Percentiles rank a stretch among this genome's conserved stretches.
phyloP scores from a whole-genome alignment of 306 rosid species.

The Calophaca sinica region DNA sequence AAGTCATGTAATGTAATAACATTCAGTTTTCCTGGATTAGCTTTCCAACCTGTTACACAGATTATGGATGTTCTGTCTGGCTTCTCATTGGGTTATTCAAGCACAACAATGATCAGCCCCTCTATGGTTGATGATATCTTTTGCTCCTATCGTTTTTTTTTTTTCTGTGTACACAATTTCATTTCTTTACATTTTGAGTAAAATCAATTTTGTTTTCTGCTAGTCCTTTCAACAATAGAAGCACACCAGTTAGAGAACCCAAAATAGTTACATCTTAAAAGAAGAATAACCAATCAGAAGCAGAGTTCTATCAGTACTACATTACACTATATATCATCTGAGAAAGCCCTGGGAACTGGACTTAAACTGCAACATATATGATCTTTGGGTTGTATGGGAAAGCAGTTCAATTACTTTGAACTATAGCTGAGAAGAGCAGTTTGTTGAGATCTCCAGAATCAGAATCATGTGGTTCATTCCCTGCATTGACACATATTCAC shows the following conservation, averaged over 20 bases:
- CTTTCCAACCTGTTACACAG: background rate
- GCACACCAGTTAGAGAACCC: constrained; percentile 12
- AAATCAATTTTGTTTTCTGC: constrained; percentile 6
- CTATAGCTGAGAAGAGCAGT: constrained; percentile 82
- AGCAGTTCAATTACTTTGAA: constrained; percentile 58
- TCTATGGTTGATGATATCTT: background rate
- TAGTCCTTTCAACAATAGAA: background rate
- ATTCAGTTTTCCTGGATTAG: constrained; percentile 11
- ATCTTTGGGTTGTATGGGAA: background rate
- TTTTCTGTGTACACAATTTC: constrained; percentile 17
- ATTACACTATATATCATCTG: background rate
- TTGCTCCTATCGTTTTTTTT: background rate
- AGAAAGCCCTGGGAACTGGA: constrained; percentile 8
- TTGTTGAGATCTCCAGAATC: constrained; percentile 72
- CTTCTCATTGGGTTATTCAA: constrained; percentile 4
- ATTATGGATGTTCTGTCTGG: background rate
- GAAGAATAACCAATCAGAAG: constrained; percentile 15
- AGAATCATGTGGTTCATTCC: constrained; percentile 59
- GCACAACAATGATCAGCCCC: background rate
- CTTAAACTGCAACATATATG: constrained; percentile 13
- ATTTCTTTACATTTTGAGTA: constrained; percentile 25
- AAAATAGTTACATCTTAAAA: constrained; percentile 13
- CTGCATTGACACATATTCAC: constrained; percentile 55
- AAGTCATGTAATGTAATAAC: background rate
- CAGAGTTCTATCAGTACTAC: constrained; percentile 12